phyloP scores from a whole-genome alignment of 495 filamentous ascomycete species.

The Penicillium diatomitis region DNA sequence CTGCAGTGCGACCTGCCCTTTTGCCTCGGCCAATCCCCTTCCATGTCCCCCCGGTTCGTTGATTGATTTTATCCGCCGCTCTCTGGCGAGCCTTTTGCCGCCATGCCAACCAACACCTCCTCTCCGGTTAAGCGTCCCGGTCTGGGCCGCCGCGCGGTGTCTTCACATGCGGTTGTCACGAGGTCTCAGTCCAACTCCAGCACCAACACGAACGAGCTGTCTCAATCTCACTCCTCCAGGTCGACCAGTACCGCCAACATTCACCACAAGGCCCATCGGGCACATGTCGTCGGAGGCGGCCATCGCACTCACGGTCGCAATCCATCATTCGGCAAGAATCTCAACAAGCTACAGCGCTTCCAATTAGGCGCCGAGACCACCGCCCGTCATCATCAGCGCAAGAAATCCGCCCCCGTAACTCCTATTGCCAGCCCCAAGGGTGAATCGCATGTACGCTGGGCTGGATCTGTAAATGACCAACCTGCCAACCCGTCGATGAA shows the following conservation, averaged over 20 bases:
- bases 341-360: slow-evolving; percentile 34
- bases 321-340: slow-evolving; percentile 33
- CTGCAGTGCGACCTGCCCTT: slow-evolving; percentile 18
- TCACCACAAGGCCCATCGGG: slow-evolving; percentile 27
- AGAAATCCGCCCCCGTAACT: slow-evolving; percentile 40
- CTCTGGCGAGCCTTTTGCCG: slow-evolving; percentile 13
- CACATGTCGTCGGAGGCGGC: slow-evolving; percentile 38
- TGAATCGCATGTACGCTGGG: slow-evolving; percentile 32
- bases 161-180: slow-evolving; percentile 39
- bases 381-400: slow-evolving; percentile 37
- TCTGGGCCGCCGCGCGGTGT: slow-evolving; percentile 38
- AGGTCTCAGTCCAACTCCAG: slow-evolving; percentile 23
- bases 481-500: slow-evolving; percentile 29
- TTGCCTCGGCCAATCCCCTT: slow-evolving; percentile 24
- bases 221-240: slow-evolving; percentile 27
- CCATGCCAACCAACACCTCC: slow-evolving; percentile 36
- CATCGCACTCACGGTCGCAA: slow-evolving; percentile 35
- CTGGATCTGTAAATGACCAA: slow-evolving; percentile 25
- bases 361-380: slow-evolving; percentile 22
- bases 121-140: slow-evolving; percentile 41
- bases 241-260: slow-evolving; percentile 18
- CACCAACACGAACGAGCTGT: slow-evolving; percentile 28
- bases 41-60: slow-evolving; percentile 14
- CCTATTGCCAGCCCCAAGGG: slow-evolving; percentile 34
- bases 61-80: slow-evolving; percentile 16